phyloP scores from a whole-genome alignment of 2,329 filamentous ascomycete species.

The Epichloe festucae region DNA sequence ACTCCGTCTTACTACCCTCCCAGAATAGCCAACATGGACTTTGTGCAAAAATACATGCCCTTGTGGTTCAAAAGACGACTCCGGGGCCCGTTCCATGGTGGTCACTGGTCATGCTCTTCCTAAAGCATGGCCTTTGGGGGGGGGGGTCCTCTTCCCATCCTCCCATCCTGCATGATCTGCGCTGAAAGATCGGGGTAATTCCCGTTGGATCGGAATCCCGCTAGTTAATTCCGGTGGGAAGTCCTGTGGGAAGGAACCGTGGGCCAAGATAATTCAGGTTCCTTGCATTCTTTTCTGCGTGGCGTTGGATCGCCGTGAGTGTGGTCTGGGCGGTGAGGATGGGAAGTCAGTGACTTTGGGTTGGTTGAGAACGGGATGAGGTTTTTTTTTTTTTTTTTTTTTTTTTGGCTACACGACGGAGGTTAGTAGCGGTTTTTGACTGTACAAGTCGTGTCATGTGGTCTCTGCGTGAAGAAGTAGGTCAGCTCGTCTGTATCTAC shows the following conservation, averaged over 20 bases:
- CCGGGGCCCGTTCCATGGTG: background rate
- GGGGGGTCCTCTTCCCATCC: too few species aligned
- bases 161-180: conserved; percentile 15
- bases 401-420: background rate
- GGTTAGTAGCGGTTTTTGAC: background rate
- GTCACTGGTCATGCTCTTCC: background rate
- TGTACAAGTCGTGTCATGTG: background rate
- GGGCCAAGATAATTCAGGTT: background rate
- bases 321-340: background rate
- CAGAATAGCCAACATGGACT: background rate
- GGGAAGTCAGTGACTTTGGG: too few species aligned
- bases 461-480: too few species aligned
- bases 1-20: too few species aligned
- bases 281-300: background rate
- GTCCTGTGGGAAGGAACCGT: too few species aligned
- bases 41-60: background rate
- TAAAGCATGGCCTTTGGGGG: too few species aligned
- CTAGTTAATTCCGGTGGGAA: too few species aligned
- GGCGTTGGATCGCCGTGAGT: background rate
- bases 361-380: too few species aligned
- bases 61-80: too few species aligned
- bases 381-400: background rate
- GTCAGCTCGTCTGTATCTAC: too few species aligned
- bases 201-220: background rate
- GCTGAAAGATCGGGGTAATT: conserved; percentile 15